phyloP scores from a whole-genome alignment of 1,284 basidiomycete species.

The Ganoderma resinaceum region DNA sequence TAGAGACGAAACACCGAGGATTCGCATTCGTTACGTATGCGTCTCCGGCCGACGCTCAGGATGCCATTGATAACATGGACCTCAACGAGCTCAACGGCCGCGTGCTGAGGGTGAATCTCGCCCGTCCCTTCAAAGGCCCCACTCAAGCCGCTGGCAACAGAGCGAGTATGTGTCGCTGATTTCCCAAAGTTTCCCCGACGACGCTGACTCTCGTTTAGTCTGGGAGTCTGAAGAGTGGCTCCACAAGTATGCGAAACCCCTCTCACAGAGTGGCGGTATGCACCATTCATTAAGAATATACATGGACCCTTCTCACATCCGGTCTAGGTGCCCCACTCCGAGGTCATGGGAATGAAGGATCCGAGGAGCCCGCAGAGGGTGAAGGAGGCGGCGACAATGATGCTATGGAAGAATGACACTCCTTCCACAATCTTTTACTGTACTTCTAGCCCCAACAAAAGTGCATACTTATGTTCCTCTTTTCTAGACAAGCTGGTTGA shows the following conservation, averaged over 20 bases:
- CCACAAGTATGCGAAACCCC: constrained; percentile 72
- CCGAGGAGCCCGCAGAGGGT: constrained; percentile 34
- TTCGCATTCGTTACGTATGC: constrained; percentile 84
- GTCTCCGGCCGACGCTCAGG: constrained; percentile 80
- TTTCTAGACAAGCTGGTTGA: background rate
- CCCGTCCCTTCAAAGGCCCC: constrained; percentile 73
- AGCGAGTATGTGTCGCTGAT: constrained; percentile 60
- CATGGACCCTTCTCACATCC: constrained; percentile 19
- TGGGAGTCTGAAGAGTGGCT: constrained; percentile 91
- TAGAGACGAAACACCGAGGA: constrained; percentile 80
- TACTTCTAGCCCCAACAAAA: background rate
- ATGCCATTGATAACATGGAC: constrained; percentile 91
- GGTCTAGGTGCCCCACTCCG: constrained; percentile 57
- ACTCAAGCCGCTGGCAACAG: constrained; percentile 72
- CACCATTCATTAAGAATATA: constrained; percentile 19
- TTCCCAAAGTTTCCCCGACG: constrained; percentile 22
- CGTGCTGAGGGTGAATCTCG: constrained; percentile 81
- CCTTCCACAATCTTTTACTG: background rate
- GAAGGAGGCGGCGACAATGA: constrained; percentile 46
- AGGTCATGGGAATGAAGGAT: constrained; percentile 40
- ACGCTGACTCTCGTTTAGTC: constrained; percentile 50
- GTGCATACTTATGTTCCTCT: background rate
- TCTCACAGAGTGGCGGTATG: constrained; percentile 74
- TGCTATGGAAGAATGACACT: constrained; percentile 66
- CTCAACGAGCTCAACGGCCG: constrained; percentile 78